Conservation (phyloP, 306 rosid genomes). For the Delonix regia region DNA sequence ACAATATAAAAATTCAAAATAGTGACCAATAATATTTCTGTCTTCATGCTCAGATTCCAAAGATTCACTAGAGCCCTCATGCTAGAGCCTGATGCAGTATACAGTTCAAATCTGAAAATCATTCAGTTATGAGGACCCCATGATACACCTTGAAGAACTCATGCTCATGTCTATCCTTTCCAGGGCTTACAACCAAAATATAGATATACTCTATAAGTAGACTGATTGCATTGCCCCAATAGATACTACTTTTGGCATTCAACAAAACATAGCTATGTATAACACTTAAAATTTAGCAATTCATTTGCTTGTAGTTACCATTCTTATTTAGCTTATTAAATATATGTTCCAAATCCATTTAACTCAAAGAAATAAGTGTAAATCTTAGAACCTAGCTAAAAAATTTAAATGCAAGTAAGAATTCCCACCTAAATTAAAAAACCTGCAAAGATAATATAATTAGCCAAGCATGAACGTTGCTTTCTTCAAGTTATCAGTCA, state of each 20-base stretch:
- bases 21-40: background rate
- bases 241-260: background rate
- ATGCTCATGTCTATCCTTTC: background rate
- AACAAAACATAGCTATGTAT: background rate
- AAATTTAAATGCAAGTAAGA: background rate
- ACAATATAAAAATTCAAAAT: slow-evolving; percentile 5
- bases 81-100: background rate
- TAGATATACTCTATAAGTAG: background rate
- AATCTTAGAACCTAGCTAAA: background rate
- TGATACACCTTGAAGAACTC: background rate
- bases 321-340: background rate
- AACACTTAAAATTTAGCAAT: background rate
- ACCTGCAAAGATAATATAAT: background rate
- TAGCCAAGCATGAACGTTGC: background rate
- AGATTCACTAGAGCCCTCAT: background rate
- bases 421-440: background rate
- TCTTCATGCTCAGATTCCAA: background rate
- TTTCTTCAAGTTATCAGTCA: background rate
- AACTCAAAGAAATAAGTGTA: background rate
- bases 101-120: slow-evolving; percentile 5
- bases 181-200: slow-evolving; percentile 23
- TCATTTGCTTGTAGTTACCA: background rate
- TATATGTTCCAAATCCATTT: background rate
- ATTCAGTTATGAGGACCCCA: background rate
- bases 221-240: slow-evolving; percentile 13